Conservation (phyloP, 768 basidiomycete species). For the Ramaria sp. region DNA sequence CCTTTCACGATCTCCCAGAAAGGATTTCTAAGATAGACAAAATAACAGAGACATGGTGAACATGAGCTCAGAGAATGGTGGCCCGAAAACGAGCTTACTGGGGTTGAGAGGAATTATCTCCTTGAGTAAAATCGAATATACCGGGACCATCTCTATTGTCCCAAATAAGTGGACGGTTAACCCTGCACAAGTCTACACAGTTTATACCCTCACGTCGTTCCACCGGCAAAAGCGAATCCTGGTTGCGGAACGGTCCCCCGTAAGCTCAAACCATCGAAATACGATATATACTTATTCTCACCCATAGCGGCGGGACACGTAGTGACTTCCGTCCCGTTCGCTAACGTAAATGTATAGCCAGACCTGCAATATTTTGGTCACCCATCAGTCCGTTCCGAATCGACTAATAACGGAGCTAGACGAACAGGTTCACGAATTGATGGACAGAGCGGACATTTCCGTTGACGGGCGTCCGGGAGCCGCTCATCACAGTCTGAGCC, state of each 20-base stretch:
- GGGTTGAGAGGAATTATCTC: conserved; percentile 47
- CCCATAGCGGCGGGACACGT: conserved; percentile 79
- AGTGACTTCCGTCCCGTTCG: conserved; percentile 53
- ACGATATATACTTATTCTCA: conserved; percentile 20
- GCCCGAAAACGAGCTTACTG: conserved; percentile 32
- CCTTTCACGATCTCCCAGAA: conserved; percentile 78
- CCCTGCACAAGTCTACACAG: background rate
- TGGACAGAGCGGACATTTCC: conserved; percentile 67
- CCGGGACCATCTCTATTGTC: conserved; percentile 66
- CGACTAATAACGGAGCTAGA: background rate
- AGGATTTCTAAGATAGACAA: conserved; percentile 49
- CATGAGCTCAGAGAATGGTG: background rate
- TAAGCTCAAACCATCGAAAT: conserved; percentile 1
- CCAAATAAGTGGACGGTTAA: background rate
- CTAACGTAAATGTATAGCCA: conserved; percentile 49
- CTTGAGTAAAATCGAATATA: conserved; percentile 68
- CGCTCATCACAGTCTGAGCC: conserved; percentile 53
- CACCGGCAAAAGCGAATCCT: conserved; percentile 73
- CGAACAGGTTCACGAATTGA: conserved; percentile 59
- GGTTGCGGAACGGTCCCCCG: background rate
- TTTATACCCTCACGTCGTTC: conserved; percentile 54
- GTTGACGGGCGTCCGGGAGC: conserved; percentile 33
- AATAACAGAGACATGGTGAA: conserved; percentile 11
- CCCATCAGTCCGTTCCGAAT: background rate
- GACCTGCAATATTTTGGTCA: conserved; percentile 30